Percentiles rank a stretch among this genome's conserved stretches.
phyloP scores from a whole-genome alignment of 139 green algal genomes.

The Coelastrella sp. region DNA sequence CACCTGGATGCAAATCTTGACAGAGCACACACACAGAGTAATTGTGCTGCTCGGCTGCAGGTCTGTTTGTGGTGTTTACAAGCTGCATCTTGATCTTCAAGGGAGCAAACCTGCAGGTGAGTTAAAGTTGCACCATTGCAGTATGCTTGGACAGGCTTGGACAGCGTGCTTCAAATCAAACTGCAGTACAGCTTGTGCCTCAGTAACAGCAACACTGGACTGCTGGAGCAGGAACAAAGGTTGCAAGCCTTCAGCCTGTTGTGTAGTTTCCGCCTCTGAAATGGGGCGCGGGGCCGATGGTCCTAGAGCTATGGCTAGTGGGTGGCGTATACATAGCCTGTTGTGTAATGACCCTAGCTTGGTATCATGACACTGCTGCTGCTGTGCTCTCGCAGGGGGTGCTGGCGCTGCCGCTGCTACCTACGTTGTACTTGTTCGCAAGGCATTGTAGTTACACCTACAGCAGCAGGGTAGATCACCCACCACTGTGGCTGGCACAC shows the following conservation, averaged over 20 bases:
- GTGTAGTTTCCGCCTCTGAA: too few relatives aligned
- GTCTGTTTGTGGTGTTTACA: constrained; percentile 63
- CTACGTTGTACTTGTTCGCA: constrained; percentile 51
- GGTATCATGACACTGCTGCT: not conserved
- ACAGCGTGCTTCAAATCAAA: too few relatives aligned
- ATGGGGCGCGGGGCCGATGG: too few relatives aligned
- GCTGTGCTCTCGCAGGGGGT: constrained; percentile 50
- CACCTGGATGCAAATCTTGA: too few relatives aligned
- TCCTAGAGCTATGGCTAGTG: too few relatives aligned
- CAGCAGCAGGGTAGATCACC: constrained; percentile 36
- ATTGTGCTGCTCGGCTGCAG: not conserved
- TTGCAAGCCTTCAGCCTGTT: too few relatives aligned
- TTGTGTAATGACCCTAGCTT: too few relatives aligned
- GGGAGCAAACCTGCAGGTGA: constrained; percentile 55
- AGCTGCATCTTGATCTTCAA: constrained; percentile 62
- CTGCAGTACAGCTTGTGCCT: too few relatives aligned
- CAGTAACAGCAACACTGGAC: too few relatives aligned
- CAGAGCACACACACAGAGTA: too few relatives aligned
- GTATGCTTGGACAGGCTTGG: not conserved
- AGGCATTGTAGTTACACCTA: constrained; percentile 34
- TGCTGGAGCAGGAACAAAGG: too few relatives aligned
- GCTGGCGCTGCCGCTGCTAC: constrained; percentile 47
- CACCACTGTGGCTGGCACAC: constrained; percentile 56
- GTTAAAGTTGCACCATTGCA: not conserved
- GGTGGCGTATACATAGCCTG: too few relatives aligned